Conservation (phyloP, 306 rosid genomes). For the Hylodesmum podocarpum region DNA sequence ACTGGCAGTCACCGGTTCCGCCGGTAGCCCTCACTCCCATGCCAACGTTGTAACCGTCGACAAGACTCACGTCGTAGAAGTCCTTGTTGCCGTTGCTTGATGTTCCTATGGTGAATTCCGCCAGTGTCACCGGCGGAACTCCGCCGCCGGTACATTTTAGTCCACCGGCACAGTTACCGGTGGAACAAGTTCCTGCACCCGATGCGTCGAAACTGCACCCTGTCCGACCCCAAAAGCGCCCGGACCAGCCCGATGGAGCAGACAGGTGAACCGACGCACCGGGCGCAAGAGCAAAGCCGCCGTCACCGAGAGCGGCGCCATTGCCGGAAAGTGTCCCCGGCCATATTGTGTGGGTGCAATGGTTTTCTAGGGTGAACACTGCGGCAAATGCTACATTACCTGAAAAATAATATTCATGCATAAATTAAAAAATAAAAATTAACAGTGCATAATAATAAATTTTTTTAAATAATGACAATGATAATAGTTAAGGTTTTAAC, state of each 20-base stretch:
- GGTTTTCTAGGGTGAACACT: conserved; percentile 57
- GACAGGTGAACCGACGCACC: conserved; percentile 41
- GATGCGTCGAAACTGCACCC: conserved; percentile 57
- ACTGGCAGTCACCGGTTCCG: conserved; percentile 82
- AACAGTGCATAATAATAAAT: too few species aligned
- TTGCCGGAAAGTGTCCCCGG: conserved; percentile 81
- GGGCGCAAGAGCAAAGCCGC: conserved; percentile 55
- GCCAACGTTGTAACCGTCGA: conserved; percentile 89
- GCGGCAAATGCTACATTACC: conserved; percentile 49
- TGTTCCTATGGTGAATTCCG: conserved; percentile 59
- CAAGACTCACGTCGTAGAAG: conserved; percentile 86
- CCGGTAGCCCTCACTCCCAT: conserved; percentile 69
- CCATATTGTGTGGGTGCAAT: conserved; percentile 69
- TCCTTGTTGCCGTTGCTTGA: conserved; percentile 41
- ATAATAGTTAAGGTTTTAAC: background rate
- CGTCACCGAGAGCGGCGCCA: conserved; percentile 62
- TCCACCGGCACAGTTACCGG: conserved; percentile 62
- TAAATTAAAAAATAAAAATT: background rate
- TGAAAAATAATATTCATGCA: conserved; percentile 26
- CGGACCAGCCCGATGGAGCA: conserved; percentile 84
- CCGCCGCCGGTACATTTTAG: conserved; percentile 64
- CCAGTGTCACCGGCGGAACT: conserved; percentile 65
- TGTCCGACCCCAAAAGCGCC: conserved; percentile 87
- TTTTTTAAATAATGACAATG: too few species aligned
- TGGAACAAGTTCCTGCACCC: conserved; percentile 58